These are phyloP conservation scores for Aspergillus kassunensis DNA, from an alignment of 495 filamentous ascomycete species.

Conservation along the genomic window DNA sequence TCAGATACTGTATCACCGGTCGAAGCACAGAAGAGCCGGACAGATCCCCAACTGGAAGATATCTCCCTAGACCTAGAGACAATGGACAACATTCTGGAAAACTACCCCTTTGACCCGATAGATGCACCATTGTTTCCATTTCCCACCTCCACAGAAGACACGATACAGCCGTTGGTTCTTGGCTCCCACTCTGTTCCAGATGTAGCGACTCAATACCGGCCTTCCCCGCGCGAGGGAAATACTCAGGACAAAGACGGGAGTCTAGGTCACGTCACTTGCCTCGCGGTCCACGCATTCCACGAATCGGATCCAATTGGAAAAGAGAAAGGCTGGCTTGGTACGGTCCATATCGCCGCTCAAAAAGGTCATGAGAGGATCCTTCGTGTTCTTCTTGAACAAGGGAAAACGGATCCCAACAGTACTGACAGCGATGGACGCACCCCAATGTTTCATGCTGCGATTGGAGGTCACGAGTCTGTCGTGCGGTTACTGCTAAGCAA, in stretches of 20 bases:
- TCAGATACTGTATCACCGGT: neutral
- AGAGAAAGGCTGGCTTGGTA: neutral
- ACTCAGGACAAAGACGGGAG: too few relatives aligned
- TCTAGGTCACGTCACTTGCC: too few relatives aligned
- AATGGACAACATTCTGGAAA: neutral
- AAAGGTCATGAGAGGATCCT: slow-evolving; percentile 8
- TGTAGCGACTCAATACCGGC: too few relatives aligned
- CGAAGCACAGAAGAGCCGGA: neutral
- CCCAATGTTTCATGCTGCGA: neutral
- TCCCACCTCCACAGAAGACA: neutral
- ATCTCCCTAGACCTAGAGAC: neutral
- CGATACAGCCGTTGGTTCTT: neutral
- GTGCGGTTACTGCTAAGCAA: slow-evolving; percentile 1
- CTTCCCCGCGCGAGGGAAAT: too few relatives aligned
- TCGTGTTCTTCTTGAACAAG: neutral
- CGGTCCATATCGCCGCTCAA: slow-evolving; percentile 5
- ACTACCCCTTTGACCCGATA: neutral
- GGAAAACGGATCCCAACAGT: slow-evolving; percentile 2
- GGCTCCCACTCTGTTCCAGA: too few relatives aligned
- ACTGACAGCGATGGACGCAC: slow-evolving; percentile 5
- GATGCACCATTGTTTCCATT: neutral
- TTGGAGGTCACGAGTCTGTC: neutral
- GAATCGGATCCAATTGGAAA: neutral
- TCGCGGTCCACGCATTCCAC: too few relatives aligned
- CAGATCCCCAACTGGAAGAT: neutral